Conservation (phyloP, 2,329 filamentous ascomycete species). For the Cryoendolithus antarcticus region DNA sequence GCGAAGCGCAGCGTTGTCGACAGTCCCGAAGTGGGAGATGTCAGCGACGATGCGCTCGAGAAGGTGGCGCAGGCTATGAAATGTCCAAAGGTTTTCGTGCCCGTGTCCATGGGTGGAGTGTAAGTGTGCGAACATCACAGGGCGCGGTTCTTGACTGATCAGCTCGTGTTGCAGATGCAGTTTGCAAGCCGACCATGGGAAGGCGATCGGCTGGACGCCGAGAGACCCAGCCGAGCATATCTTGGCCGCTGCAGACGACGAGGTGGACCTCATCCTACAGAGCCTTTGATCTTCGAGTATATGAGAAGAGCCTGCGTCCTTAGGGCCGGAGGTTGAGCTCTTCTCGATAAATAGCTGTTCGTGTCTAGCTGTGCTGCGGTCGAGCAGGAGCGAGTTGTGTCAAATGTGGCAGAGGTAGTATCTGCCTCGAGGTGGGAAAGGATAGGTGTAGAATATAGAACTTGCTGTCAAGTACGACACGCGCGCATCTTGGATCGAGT, state of each 20-base stretch:
- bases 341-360: no score
- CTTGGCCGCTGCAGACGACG: constrained; percentile 32
- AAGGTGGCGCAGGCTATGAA: constrained; percentile 32
- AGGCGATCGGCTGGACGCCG: constrained; percentile 35
- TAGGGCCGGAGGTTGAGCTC: no score
- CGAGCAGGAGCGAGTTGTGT: no score
- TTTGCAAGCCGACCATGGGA: constrained; percentile 30
- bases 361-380: no score
- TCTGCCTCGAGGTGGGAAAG: no score
- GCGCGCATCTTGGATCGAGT: no score
- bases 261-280: constrained; percentile 34
- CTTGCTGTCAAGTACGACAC: no score
- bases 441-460: no score
- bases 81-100: constrained; percentile 25
- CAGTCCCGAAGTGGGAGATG: constrained; percentile 25
- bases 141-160: constrained; percentile 1
- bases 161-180: constrained; percentile 26
- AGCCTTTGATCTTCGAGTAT: constrained; percentile 3
- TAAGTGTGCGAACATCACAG: constrained; percentile 17
- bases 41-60: constrained; percentile 25
- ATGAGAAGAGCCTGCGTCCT: no score
- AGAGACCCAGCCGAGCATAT: constrained; percentile 33
- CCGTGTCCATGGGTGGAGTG: constrained; percentile 32
- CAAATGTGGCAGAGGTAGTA: no score
- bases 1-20: constrained; percentile 28